These are phyloP conservation scores for Chiua sp. DNA, from an alignment of 1,284 basidiomycete genomes.

Conservation along the genomic window DNA sequence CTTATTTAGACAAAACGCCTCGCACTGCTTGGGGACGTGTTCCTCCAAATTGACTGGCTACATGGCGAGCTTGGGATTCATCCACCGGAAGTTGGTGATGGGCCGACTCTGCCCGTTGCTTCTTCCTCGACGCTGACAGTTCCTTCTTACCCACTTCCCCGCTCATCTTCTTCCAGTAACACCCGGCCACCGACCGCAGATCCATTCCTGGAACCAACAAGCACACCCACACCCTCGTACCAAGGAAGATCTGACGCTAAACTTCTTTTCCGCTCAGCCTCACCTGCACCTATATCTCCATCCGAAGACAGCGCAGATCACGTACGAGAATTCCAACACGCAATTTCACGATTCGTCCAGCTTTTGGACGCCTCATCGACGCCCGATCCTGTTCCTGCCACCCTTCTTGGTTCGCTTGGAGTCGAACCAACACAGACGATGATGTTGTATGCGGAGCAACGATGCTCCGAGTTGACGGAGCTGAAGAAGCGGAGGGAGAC, in stretches of 20 bases:
- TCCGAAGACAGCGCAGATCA: constrained; percentile 27
- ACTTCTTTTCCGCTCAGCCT: constrained; percentile 34
- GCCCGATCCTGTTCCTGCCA: constrained; percentile 40
- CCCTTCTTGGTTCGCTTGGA: constrained; percentile 50
- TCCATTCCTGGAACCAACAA: constrained; percentile 52
- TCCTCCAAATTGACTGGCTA: constrained; percentile 81
- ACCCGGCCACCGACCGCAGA: constrained; percentile 41
- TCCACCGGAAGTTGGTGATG: constrained; percentile 55
- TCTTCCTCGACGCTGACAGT: constrained; percentile 46
- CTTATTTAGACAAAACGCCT: constrained; percentile 65
- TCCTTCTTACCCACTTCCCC: constrained; percentile 40
- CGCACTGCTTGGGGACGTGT: constrained; percentile 61
- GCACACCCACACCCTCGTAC: constrained; percentile 55
- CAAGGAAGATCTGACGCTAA: constrained; percentile 36
- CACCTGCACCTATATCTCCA: constrained; percentile 33
- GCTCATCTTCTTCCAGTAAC: constrained; percentile 45
- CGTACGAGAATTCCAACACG: constrained; percentile 54
- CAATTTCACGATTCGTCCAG: constrained; percentile 65
- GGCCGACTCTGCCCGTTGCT: constrained; percentile 13
- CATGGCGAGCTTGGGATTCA: constrained; percentile 77
- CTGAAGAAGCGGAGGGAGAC: constrained; percentile 72
- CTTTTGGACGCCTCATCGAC: constrained; percentile 64
- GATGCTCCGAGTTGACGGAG: constrained; percentile 67
- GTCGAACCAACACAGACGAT: constrained; percentile 73
- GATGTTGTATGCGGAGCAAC: constrained; percentile 63